Percentiles rank a stretch among this genome's conserved stretches.
These are phyloP conservation scores for Linnemannia elongata DNA, from an alignment of 192 early-diverging fungal genomes.

Conservation along the genomic window DNA sequence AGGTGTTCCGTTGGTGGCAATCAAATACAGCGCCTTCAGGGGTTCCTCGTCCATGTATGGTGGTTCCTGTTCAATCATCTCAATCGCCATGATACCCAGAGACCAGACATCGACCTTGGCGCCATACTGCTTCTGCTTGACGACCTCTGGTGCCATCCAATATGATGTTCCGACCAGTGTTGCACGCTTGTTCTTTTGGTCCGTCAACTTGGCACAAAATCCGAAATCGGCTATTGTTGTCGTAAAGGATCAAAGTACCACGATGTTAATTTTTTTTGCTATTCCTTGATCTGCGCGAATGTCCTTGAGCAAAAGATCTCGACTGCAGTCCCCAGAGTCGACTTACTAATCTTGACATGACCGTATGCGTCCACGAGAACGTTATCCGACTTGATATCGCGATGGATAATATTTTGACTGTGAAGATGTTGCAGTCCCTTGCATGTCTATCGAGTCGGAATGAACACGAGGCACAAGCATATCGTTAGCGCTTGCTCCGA, in stretches of 20 bases:
- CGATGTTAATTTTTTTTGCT: conserved; percentile 25
- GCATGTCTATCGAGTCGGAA: conserved; percentile 65
- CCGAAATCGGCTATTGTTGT: conserved; percentile 80
- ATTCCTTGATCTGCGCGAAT: background rate
- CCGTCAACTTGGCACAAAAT: conserved; percentile 93
- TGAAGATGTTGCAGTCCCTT: conserved; percentile 89
- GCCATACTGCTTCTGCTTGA: conserved; percentile 86
- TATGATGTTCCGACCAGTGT: conserved; percentile 94
- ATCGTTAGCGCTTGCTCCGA: background rate
- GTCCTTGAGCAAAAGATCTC: background rate
- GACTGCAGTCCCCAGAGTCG: conserved; percentile 18
- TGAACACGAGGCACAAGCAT: background rate
- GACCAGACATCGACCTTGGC: conserved; percentile 93
- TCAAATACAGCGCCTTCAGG: conserved; percentile 93
- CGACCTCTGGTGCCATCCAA: conserved; percentile 91
- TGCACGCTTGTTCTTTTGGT: conserved; percentile 84
- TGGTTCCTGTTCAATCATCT: conserved; percentile 98
- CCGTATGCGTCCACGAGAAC: conserved; percentile 86
- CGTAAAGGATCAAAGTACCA: conserved; percentile 33
- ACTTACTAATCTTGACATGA: conserved; percentile 84
- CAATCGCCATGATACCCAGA: conserved; percentile 96
- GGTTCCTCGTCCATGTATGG: conserved; percentile 97
- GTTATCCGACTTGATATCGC: conserved; percentile 94
- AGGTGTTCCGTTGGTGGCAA: conserved; percentile 97
- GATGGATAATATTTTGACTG: conserved; percentile 86